phyloP scores from a whole-genome alignment of 345 rosid species.

The Euphorbia pulcherrima region DNA sequence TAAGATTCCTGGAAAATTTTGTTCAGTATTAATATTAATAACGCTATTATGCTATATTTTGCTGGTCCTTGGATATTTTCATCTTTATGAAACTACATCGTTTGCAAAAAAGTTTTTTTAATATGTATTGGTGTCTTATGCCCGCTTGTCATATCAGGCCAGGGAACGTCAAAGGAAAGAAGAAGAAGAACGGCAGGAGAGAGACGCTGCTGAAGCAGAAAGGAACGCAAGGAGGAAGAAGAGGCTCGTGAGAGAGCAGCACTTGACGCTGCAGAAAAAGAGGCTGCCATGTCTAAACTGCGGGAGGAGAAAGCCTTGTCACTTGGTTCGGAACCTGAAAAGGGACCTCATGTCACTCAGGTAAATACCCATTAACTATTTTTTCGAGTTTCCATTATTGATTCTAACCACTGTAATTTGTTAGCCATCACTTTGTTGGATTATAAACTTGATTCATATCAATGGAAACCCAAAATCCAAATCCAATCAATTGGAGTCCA shows the following conservation, averaged over 20 bases:
- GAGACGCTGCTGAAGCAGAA: conserved; percentile 94
- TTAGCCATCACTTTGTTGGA: no score
- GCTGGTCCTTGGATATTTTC: background rate
- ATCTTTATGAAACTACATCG: background rate
- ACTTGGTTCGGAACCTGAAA: conserved; percentile 85
- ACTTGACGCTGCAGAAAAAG: conserved; percentile 83
- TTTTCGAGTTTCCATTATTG: background rate
- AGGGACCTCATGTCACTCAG: conserved; percentile 77
- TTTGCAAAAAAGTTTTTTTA: no score
- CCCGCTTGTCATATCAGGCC: conserved; percentile 38
- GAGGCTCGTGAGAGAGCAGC: conserved; percentile 81
- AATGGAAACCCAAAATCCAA: no score
- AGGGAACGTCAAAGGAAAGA: conserved; percentile 83
- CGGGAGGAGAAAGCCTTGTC: conserved; percentile 82
- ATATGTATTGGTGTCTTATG: no score
- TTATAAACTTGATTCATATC: no score
- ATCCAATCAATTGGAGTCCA: no score
- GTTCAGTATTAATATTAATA: background rate
- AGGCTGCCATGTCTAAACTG: conserved; percentile 67
- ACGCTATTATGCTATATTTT: no score
- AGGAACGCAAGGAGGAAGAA: conserved; percentile 81
- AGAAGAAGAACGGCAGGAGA: conserved; percentile 75
- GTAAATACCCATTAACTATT: conserved; percentile 39
- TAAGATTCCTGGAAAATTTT: background rate
- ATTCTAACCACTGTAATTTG: no score